phyloP scores from a whole-genome alignment of 2,329 filamentous ascomycete genomes.

The Colletotrichum acutatum region DNA sequence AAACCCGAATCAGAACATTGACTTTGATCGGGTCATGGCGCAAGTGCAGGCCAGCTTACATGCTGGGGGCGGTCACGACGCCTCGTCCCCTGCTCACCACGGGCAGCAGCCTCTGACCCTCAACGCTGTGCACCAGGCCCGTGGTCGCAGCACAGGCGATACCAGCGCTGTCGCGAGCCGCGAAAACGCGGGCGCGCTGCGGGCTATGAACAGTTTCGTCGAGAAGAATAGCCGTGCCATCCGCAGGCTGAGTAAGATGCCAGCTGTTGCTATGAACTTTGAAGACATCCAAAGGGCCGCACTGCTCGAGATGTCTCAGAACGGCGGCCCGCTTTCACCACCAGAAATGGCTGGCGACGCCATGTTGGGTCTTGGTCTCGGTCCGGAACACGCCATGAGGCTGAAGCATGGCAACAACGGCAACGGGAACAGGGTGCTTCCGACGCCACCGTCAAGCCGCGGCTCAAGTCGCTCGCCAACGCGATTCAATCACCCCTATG shows the following conservation, averaged over 20 bases:
- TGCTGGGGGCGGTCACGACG: slow-evolving; percentile 37
- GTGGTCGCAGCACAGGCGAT: slow-evolving; percentile 46
- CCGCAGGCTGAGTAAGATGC: slow-evolving; percentile 53
- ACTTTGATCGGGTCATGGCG: slow-evolving; percentile 58
- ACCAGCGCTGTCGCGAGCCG: slow-evolving; percentile 53
- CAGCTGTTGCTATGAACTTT: slow-evolving; percentile 44
- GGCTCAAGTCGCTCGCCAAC: slow-evolving; percentile 44
- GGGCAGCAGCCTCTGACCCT: slow-evolving; percentile 44
- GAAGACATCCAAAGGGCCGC: slow-evolving; percentile 43
- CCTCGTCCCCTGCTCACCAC: slow-evolving; percentile 29
- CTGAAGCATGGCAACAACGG: slow-evolving; percentile 21
- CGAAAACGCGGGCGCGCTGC: slow-evolving; percentile 53
- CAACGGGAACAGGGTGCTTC: slow-evolving; percentile 20
- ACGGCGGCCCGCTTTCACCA: slow-evolving; percentile 1
- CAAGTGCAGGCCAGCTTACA: slow-evolving; percentile 51
- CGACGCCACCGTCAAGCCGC: slow-evolving; percentile 47
- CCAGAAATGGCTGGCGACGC: slow-evolving; percentile 13
- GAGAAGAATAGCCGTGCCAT: slow-evolving; percentile 56
- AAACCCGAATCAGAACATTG: slow-evolving; percentile 48
- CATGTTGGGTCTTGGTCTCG: neutral
- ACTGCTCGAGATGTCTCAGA: slow-evolving; percentile 36
- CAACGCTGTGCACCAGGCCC: slow-evolving; percentile 55
- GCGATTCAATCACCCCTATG: slow-evolving; percentile 30
- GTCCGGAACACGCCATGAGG: neutral
- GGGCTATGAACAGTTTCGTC: slow-evolving; percentile 57